Base-by-base conservation (phyloP, 2,329 filamentous ascomycete species). In the Nemania bipapillata region DNA sequence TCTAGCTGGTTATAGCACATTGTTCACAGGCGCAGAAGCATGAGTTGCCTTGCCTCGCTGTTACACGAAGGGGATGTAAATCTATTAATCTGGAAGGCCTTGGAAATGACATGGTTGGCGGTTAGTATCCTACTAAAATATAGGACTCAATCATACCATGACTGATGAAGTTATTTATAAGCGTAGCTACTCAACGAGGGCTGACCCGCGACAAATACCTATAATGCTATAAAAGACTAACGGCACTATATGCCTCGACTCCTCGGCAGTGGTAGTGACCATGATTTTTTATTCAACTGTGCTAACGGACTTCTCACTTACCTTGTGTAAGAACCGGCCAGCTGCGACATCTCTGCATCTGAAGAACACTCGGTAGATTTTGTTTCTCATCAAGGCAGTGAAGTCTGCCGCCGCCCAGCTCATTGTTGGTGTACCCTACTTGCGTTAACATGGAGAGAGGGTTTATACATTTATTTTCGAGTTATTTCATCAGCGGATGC, bases 161-260 rank as follows among this genome's bases (percentile, higher is more conserved):
- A 76, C 22, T 79, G 81, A 37, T 86, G 76, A 77, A 50, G 74
- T 84, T 53, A 70, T 82, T 58, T 79, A 83, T 63, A 85, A 85
- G 73, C 73, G 84, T 28, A 79, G 79, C 2, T 83, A 74, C 71
- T 81, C 82, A 6, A 85, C 81, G 7, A 80, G 85, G 81, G 83
- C 78, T 83, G 26, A 81, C 78, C 20, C 73, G 74, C 42, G 80
- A 83, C 71, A 69, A 70, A 42, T 55, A 72, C 28, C 70, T 69
- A 20, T 28, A 70, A 50, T 71, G 69, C 32, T 74, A 73, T 59
- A 59, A 61, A 69, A 65, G 55, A 55, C 17, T 35, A 62, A 70
- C 56, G 53, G 56, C 26, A 42, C n/a, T n/a, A 30, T 50, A 63
- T 66, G 35, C 56, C 66, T 35, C 65, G 57, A 32, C 50, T 67